These are phyloP conservation scores for Podosphaera fusca DNA, from an alignment of 2,329 filamentous ascomycete genomes.

Conservation along the genomic window DNA sequence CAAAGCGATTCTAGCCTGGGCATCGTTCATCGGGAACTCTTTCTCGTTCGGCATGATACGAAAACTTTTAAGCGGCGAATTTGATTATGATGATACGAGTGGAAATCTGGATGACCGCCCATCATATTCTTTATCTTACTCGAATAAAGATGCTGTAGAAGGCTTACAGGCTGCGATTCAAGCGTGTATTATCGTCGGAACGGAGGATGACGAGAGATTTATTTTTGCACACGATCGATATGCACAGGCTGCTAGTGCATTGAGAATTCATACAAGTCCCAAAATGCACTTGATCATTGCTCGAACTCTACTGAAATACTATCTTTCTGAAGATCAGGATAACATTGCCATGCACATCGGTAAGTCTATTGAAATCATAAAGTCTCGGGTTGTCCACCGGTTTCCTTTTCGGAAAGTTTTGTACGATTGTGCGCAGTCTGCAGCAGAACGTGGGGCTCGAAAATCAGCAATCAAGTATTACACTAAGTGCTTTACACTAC, in stretches of 20 bases:
- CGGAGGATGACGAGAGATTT: slow-evolving; percentile 69
- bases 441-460: slow-evolving; percentile 61
- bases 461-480: slow-evolving; percentile 69
- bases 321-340: slow-evolving; percentile 32
- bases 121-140: slow-evolving; percentile 20
- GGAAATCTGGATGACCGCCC: slow-evolving; percentile 17
- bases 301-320: slow-evolving; percentile 55
- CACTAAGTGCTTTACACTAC: slow-evolving; percentile 48
- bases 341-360: slow-evolving; percentile 63
- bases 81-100: slow-evolving; percentile 27
- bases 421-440: slow-evolving; percentile 53
- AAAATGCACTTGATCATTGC: slow-evolving; percentile 88
- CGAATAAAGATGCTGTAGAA: slow-evolving; percentile 44
- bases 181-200: slow-evolving; percentile 58
- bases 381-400: slow-evolving; percentile 33
- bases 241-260: slow-evolving; percentile 44
- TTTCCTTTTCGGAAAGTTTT: slow-evolving; percentile 46
- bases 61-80: slow-evolving; percentile 53
- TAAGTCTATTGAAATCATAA: slow-evolving; percentile 53
- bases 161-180: slow-evolving; percentile 68
- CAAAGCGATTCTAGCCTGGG: slow-evolving; percentile 69
- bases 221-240: slow-evolving; percentile 78
- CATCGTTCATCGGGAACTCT: slow-evolving; percentile 53
- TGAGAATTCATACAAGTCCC: slow-evolving; percentile 44
- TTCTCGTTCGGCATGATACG: slow-evolving; percentile 71